A percentile compares a stretch with the other conserved stretches of the same genome.
These are phyloP conservation scores for Juglanconis oblonga DNA, from an alignment of 2,329 filamentous ascomycete species.

Conservation along the genomic window DNA sequence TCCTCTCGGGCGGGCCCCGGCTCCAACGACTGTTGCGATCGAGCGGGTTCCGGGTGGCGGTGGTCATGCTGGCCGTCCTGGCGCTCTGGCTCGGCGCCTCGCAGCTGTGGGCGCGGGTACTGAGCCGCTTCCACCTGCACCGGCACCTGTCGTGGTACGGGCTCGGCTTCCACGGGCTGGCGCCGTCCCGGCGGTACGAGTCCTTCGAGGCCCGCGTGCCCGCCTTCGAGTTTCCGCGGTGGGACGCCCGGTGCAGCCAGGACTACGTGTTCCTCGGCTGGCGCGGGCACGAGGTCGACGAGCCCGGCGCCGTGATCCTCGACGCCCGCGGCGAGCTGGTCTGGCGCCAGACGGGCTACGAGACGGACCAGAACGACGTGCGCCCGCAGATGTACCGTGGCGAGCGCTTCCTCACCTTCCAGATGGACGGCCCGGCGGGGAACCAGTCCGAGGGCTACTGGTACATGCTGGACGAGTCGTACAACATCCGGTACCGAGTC, in stretches of 20 bases:
- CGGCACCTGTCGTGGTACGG: slow-evolving; percentile 18
- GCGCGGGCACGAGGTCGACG: slow-evolving; percentile 18
- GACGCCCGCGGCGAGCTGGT: slow-evolving; percentile 24
- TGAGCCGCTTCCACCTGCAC: slow-evolving; percentile 14
- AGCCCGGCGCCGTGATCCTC: slow-evolving; percentile 25
- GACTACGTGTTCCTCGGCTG: slow-evolving; percentile 19
- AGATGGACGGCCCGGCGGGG: slow-evolving; percentile 21
- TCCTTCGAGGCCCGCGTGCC: slow-evolving; percentile 18
- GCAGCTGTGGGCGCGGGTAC: slow-evolving; percentile 8
- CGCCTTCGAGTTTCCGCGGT: slow-evolving; percentile 17
- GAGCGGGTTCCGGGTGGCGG: background rate
- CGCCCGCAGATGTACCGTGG: slow-evolving; percentile 31
- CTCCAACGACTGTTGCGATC: background rate
- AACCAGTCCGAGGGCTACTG: slow-evolving; percentile 12
- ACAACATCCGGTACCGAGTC: slow-evolving; percentile 10
- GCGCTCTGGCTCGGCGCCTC: slow-evolving; percentile 5
- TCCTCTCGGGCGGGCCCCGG: background rate
- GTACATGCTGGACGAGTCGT: slow-evolving; percentile 18
- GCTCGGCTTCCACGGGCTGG: slow-evolving; percentile 12
- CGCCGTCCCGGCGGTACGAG: slow-evolving; percentile 13
- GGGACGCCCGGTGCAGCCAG: slow-evolving; percentile 20
- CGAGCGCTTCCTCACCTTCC: slow-evolving; percentile 33
- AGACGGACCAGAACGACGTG: slow-evolving; percentile 17
- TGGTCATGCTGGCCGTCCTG: background rate
- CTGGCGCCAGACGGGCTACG: slow-evolving; percentile 22